A percentile compares a stretch with the other conserved stretches of the same genome.
Conservation (phyloP, 73 alveolate genomes). For the Symbiodinium pilosum region DNA sequence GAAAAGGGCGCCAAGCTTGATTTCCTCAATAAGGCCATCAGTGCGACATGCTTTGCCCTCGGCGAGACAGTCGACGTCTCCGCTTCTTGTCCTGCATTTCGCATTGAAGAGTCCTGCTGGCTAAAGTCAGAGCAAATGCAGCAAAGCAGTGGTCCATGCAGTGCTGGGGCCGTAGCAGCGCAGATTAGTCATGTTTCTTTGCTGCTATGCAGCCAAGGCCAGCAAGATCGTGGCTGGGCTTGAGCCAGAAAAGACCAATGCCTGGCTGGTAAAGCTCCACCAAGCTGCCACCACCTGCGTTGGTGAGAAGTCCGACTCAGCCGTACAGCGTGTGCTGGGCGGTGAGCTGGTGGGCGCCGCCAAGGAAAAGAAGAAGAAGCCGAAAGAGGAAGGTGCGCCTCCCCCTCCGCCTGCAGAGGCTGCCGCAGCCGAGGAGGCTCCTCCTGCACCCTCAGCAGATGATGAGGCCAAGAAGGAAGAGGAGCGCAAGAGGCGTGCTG, state of each 20-base stretch:
- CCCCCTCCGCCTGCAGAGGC: conserved; percentile 78
- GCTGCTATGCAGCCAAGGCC: background rate
- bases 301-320: conserved; percentile 74
- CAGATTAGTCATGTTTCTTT: background rate
- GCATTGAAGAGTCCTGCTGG: background rate
- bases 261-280: conserved; percentile 96
- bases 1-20: conserved; percentile 96
- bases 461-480: conserved; percentile 90
- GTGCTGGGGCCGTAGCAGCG: background rate
- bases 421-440: conserved; percentile 27
- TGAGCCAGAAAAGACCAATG: conserved; percentile 98
- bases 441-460: conserved; percentile 44
- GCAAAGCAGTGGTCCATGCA: background rate
- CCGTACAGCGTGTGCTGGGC: conserved; percentile 71
- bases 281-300: conserved; percentile 96
- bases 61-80: conserved; percentile 96
- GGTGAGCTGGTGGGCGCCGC: conserved; percentile 80
- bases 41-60: conserved; percentile 96
- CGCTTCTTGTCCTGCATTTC: background rate
- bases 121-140: background rate
- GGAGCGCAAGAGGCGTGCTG: conserved; percentile 94
- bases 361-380: conserved; percentile 79
- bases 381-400: conserved; percentile 46
- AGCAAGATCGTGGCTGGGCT: conserved; percentile 98
- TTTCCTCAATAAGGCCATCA: conserved; percentile 96